Evolutionary conservation across 495 filamentous ascomycete genomes (phyloP).

Genomic region (Aspergillus taichungensis): DNA sequence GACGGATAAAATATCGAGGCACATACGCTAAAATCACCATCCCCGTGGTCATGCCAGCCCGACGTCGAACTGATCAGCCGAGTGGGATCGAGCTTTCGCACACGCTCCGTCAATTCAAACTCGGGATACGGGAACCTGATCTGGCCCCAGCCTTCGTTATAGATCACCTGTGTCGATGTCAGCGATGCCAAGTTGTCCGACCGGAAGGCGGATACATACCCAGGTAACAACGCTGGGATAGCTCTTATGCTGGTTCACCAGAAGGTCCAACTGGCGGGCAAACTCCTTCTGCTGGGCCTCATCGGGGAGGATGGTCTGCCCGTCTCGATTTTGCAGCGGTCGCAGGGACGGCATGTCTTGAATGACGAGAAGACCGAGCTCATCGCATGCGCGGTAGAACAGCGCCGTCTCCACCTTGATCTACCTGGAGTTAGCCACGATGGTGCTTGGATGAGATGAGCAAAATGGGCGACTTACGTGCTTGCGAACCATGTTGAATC

Average conservation of each 20-base stretch:
- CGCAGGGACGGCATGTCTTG: conserved; percentile 61
- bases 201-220: conserved; percentile 16
- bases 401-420: conserved; percentile 61
- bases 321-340: conserved; percentile 13
- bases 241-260: conserved; percentile 52
- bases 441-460: not conserved
- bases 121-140: conserved; percentile 41
- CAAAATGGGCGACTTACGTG: conserved; percentile 36
- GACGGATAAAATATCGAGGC: not conserved
- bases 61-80: conserved; percentile 50
- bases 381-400: conserved; percentile 57
- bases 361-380: conserved; percentile 53
- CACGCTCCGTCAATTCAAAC: conserved; percentile 41
- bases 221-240: conserved; percentile 51
- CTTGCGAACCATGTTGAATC: conserved; percentile 61
- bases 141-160: conserved; percentile 69
- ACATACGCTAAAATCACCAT: conserved; percentile 46
- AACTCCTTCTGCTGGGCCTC: conserved; percentile 50
- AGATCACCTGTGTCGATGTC: conserved; percentile 41
- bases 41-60: conserved; percentile 55
- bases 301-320: conserved; percentile 28
- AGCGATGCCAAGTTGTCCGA: not conserved
- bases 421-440: conserved; percentile 17
- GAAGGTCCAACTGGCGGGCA: conserved; percentile 48
- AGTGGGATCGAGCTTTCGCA: conserved; percentile 50